These are phyloP conservation scores for Oidium heveae DNA, from an alignment of 2,329 filamentous ascomycete genomes.

Conservation along the genomic window DNA sequence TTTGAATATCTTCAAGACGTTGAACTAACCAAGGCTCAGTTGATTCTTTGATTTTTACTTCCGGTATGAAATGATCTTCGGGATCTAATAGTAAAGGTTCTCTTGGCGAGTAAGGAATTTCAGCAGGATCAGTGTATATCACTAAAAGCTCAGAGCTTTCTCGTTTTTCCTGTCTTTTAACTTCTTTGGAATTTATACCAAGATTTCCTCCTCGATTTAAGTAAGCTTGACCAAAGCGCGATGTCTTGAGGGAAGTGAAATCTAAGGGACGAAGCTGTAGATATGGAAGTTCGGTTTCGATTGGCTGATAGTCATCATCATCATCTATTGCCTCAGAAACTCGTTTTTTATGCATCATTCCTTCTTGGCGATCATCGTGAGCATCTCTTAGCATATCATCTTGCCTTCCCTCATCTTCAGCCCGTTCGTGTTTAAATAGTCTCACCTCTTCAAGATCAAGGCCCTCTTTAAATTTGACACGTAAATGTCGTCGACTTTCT, in stretches of 20 bases:
- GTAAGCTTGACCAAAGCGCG: slow-evolving; percentile 23
- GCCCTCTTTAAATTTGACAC: slow-evolving; percentile 46
- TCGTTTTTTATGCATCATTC: slow-evolving; percentile 37
- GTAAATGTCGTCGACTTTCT: slow-evolving; percentile 41
- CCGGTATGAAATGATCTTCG: slow-evolving; percentile 2
- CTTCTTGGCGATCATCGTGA: slow-evolving; percentile 46
- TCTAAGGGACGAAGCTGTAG: slow-evolving; percentile 22
- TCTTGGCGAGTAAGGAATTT: slow-evolving; percentile 14
- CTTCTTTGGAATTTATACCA: slow-evolving; percentile 27
- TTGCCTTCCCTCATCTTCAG: slow-evolving; percentile 42
- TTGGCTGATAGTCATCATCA: slow-evolving; percentile 17
- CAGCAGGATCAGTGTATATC: slow-evolving; percentile 13
- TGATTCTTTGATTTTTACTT: slow-evolving; percentile 7
- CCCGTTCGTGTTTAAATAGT: slow-evolving; percentile 45
- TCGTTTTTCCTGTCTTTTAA: slow-evolving; percentile 27
- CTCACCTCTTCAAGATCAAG: slow-evolving; percentile 38
- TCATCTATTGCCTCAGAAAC: slow-evolving; percentile 27
- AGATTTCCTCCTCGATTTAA: slow-evolving; percentile 27
- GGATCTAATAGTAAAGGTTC: slow-evolving; percentile 8
- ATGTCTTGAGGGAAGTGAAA: slow-evolving; percentile 15
- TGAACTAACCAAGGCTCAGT: slow-evolving; percentile 10
- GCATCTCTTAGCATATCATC: slow-evolving; percentile 46
- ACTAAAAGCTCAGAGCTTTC: slow-evolving; percentile 34
- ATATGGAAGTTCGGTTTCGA: slow-evolving; percentile 23
- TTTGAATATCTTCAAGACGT: slow-evolving; percentile 11